Percentiles rank a stretch among this genome's conserved stretches.
Evolutionary conservation across 306 rosid genomes (phyloP).

Genomic region (Begonia loranthoides): DNA sequence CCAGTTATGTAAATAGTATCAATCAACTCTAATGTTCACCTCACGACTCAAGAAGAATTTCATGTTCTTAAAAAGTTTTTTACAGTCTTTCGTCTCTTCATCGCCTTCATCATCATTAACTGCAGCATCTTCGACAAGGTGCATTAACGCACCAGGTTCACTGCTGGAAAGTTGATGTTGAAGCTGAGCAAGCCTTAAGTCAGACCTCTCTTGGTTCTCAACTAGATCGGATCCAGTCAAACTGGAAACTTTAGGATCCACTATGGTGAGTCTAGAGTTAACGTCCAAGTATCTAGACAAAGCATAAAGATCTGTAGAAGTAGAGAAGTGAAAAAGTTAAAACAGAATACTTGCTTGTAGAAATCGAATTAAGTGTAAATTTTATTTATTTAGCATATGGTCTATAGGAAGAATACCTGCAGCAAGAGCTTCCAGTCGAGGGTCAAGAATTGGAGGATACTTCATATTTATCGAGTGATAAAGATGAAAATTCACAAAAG

Average conservation of each 20-base stretch:
- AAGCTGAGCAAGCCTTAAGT: constrained; percentile 84
- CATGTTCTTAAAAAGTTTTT: constrained; percentile 58
- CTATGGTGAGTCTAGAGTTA: constrained; percentile 20
- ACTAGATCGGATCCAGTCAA: constrained; percentile 28
- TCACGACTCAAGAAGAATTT: constrained; percentile 86
- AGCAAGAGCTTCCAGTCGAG: constrained; percentile 65
- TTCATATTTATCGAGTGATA: constrained; percentile 65
- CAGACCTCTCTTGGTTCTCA: constrained; percentile 38
- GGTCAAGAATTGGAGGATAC: constrained; percentile 83
- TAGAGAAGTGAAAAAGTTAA: no score
- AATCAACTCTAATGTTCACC: constrained; percentile 26
- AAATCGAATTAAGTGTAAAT: neutral
- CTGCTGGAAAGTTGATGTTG: constrained; percentile 82
- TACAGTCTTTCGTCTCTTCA: constrained; percentile 59
- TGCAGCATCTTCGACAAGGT: constrained; percentile 51
- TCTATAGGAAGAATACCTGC: constrained; percentile 31
- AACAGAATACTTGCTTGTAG: no score
- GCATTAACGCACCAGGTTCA: constrained; percentile 82
- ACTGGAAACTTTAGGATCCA: constrained; percentile 31
- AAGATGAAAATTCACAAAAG: constrained; percentile 57
- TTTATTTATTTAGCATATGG: neutral
- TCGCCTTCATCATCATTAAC: constrained; percentile 62
- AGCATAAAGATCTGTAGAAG: constrained; percentile 66
- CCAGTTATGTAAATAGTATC: constrained; percentile 1
- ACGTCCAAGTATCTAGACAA: constrained; percentile 52